These are phyloP conservation scores for Boletus fagicola DNA, from an alignment of 768 basidiomycete genomes.

Conservation along the genomic window DNA sequence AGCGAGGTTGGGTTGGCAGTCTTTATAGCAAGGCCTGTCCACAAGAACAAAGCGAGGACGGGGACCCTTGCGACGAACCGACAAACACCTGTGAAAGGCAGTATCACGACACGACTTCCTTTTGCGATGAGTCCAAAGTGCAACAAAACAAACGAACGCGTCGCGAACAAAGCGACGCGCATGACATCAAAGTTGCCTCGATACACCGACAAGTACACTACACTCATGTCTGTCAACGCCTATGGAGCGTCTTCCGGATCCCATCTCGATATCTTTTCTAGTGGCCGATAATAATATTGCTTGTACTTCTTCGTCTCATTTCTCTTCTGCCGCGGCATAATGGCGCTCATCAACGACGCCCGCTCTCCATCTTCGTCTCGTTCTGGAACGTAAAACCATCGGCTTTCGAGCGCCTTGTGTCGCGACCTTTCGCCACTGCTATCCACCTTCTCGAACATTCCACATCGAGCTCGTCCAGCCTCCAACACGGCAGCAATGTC, in stretches of 20 bases:
- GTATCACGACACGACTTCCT: conserved; percentile 9
- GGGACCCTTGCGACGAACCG: conserved; percentile 1
- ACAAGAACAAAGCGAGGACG: conserved; percentile 20
- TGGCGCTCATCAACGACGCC: conserved; percentile 61
- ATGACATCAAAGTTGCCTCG: conserved; percentile 19
- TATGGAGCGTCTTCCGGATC: conserved; percentile 61
- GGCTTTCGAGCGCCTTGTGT: conserved; percentile 45
- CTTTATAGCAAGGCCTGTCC: conserved; percentile 22
- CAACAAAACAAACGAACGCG: not conserved
- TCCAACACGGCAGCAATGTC: conserved; percentile 52
- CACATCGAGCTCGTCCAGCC: conserved; percentile 43
- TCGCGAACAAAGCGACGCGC: conserved; percentile 1
- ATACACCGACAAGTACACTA: conserved; percentile 12
- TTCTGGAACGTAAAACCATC: conserved; percentile 80
- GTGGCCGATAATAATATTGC: conserved; percentile 78
- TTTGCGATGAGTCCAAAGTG: conserved; percentile 7
- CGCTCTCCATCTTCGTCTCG: conserved; percentile 67
- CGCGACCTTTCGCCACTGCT: conserved; percentile 54
- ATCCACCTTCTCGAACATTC: conserved; percentile 73
- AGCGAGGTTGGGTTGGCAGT: not conserved
- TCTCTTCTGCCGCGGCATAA: conserved; percentile 77
- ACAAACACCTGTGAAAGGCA: conserved; percentile 22
- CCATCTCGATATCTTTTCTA: conserved; percentile 72
- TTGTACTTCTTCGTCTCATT: conserved; percentile 81
- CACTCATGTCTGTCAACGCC: not conserved